Percentiles rank a stretch among this genome's conserved stretches.
phyloP scores from a whole-genome alignment of 2,329 filamentous ascomycete species.

The Nakataea oryzae region DNA sequence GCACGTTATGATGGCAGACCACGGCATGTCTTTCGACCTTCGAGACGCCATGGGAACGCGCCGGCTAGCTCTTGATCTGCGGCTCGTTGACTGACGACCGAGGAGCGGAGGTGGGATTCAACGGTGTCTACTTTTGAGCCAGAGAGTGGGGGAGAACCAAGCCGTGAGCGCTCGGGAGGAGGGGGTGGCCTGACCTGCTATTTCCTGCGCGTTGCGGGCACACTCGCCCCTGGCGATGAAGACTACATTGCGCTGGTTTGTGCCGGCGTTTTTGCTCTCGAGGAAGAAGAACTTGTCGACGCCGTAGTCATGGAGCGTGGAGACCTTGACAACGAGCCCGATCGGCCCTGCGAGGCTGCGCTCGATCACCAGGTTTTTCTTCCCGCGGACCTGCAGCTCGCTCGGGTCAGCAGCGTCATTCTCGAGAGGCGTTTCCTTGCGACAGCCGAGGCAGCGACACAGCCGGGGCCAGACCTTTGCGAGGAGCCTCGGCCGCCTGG shows the following conservation, averaged over 20 bases:
- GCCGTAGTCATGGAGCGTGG: constrained; percentile 90
- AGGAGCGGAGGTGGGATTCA: constrained; percentile 19
- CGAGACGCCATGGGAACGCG: constrained; percentile 31
- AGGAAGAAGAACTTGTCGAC: constrained; percentile 96
- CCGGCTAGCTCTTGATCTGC: constrained; percentile 10
- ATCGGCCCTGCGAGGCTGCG: constrained; percentile 81
- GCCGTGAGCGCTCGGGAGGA: not conserved
- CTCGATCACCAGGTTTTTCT: constrained; percentile 96
- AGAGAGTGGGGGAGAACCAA: not conserved
- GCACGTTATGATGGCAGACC: constrained; percentile 44
- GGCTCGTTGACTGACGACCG: constrained; percentile 6
- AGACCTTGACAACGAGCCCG: constrained; percentile 88
- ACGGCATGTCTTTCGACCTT: constrained; percentile 17
- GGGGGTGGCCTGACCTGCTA: constrained; percentile 62
- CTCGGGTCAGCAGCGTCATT: not conserved
- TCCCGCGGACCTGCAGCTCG: constrained; percentile 73
- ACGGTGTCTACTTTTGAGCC: constrained; percentile 45
- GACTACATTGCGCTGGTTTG: constrained; percentile 87
- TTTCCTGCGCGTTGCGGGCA: constrained; percentile 68
- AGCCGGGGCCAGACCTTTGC: not conserved
- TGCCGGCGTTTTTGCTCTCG: constrained; percentile 91
- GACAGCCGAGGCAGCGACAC: not conserved
- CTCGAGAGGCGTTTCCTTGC: not conserved
- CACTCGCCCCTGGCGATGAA: constrained; percentile 90
- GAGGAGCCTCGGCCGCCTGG: not conserved